Evolutionary conservation across 768 basidiomycete genomes (phyloP).

Genomic region (Pulveroboletus frians): DNA sequence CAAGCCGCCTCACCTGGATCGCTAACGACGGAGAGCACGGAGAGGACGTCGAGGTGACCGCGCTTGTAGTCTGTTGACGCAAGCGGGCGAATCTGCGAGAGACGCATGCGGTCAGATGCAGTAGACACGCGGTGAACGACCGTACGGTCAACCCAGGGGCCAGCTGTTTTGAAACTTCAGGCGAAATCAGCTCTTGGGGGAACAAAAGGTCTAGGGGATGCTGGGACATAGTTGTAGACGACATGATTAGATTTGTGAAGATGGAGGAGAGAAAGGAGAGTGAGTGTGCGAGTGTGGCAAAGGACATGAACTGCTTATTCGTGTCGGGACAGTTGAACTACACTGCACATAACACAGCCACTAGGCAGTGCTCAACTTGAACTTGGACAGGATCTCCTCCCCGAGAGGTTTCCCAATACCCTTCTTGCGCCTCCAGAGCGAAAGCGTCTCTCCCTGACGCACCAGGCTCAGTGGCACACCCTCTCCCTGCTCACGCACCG

Average conservation of each 20-base stretch:
- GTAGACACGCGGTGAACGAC: not conserved
- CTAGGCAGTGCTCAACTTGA: not conserved
- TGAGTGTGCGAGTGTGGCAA: not conserved
- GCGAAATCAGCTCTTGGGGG: constrained; percentile 63
- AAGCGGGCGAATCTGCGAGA: constrained; percentile 80
- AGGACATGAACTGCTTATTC: not conserved
- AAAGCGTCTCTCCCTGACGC: constrained; percentile 37
- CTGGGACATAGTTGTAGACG: constrained; percentile 43
- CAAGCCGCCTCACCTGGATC: constrained; percentile 66
- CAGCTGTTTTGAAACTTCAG: constrained; percentile 53
- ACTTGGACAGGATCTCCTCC: constrained; percentile 22
- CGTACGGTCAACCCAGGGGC: constrained; percentile 40
- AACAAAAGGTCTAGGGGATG: constrained; percentile 73
- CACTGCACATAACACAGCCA: constrained; percentile 14
- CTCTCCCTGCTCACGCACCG: constrained; percentile 49
- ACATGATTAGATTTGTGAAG: constrained; percentile 3
- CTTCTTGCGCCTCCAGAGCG: constrained; percentile 44
- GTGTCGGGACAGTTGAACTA: no score
- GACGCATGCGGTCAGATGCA: not conserved
- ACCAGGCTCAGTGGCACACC: constrained; percentile 53
- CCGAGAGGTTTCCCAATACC: constrained; percentile 19
- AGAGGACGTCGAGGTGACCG: constrained; percentile 78
- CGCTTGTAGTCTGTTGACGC: constrained; percentile 77
- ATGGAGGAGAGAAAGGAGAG: constrained; percentile 2
- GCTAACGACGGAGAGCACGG: constrained; percentile 63